Percentiles rank a stretch among this genome's conserved stretches.
phyloP scores from a whole-genome alignment of 2,329 filamentous ascomycete species.

The Stylonectria norvegica region DNA sequence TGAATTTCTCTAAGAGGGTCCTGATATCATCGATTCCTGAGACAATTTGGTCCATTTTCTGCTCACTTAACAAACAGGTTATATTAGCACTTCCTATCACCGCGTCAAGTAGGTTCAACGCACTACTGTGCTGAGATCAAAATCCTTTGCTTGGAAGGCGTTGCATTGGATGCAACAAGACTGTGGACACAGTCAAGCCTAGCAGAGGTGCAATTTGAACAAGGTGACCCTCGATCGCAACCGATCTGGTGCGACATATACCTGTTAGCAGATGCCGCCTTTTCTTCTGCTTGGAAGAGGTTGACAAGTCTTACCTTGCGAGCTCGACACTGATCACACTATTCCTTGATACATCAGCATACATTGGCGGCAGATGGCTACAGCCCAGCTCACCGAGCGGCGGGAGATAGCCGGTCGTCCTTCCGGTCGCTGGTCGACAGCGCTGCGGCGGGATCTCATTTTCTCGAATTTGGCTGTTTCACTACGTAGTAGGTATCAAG shows the following conservation, averaged over 20 bases:
- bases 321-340: conserved; percentile 25
- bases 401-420: conserved; percentile 12
- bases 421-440: background rate
- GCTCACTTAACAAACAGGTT: conserved; percentile 25
- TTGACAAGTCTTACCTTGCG: conserved; percentile 13
- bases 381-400: conserved; percentile 13
- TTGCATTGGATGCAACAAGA: conserved; percentile 21
- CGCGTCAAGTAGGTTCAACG: conserved; percentile 4
- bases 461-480: background rate
- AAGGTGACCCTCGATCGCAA: conserved; percentile 19
- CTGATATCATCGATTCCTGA: conserved; percentile 34
- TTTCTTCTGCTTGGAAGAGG: background rate
- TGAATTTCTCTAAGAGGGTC: conserved; percentile 16
- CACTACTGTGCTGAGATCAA: conserved; percentile 38
- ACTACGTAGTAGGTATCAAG: no score
- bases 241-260: conserved; percentile 13
- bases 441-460: conserved; percentile 12
- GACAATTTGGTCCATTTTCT: conserved; percentile 36
- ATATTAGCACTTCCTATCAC: background rate
- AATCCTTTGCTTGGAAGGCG: conserved; percentile 31
- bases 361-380: no score
- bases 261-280: no score
- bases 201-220: conserved; percentile 32
- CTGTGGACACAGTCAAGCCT: conserved; percentile 33
- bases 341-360: background rate